Percentiles rank a stretch among this genome's conserved stretches.
Evolutionary conservation across 331 rosid genomes (phyloP).

Genomic region (Erythrophleum ivorense): DNA sequence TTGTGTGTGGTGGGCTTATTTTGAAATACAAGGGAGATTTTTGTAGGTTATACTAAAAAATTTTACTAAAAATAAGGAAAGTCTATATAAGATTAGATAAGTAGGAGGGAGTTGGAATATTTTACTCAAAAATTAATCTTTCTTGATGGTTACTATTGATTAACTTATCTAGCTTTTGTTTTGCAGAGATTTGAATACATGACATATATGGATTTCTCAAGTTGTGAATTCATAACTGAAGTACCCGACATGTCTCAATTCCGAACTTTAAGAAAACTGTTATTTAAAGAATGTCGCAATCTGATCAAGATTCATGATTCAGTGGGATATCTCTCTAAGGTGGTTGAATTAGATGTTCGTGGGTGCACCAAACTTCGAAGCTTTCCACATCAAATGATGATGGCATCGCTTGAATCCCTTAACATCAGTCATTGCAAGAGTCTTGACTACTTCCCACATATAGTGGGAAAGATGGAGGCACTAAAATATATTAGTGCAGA

Average conservation of each 20-base stretch:
- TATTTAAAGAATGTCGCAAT: not conserved
- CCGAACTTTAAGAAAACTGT: not conserved
- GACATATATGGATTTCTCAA: not conserved
- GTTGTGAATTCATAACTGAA: not conserved
- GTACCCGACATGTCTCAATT: not conserved
- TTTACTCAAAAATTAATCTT: not conserved
- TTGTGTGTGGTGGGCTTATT: no score
- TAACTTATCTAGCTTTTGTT: not conserved
- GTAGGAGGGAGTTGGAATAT: no score
- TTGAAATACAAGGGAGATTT: no score
- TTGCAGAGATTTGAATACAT: not conserved
- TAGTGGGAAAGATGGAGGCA: not conserved
- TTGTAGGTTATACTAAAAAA: not conserved
- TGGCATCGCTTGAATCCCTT: not conserved
- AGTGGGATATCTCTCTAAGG: not conserved
- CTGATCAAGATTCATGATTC: conserved; percentile 19
- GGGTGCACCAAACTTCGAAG: not conserved
- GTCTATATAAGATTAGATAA: no score
- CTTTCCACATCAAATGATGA: conserved; percentile 8
- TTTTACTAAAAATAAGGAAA: no score
- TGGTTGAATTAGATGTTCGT: not conserved
- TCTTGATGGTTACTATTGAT: not conserved
- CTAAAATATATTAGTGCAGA: not conserved
- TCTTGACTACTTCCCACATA: not conserved
- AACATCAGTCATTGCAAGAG: not conserved